These are phyloP conservation scores for Malassezia caprae DNA, from an alignment of 1,284 basidiomycete species.

Conservation along the genomic window DNA sequence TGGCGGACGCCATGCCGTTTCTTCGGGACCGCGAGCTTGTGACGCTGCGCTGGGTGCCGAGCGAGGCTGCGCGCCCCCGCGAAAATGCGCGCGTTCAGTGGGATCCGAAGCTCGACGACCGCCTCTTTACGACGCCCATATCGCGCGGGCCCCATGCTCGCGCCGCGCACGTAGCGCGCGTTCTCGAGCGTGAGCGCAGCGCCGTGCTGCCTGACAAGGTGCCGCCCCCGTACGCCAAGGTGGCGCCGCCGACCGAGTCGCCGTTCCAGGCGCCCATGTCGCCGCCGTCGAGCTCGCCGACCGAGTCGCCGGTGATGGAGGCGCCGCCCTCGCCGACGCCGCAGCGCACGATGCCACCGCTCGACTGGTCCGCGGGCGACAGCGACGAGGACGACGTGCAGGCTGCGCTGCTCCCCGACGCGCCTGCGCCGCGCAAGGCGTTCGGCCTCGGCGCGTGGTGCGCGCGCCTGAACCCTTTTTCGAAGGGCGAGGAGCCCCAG, in stretches of 20 bases:
- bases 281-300: constrained; percentile 16
- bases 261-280: constrained; percentile 9
- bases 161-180: constrained; percentile 11
- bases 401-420: not conserved
- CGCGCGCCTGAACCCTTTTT: constrained; percentile 15
- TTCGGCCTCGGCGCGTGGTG: constrained; percentile 10
- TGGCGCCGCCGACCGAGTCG: not conserved
- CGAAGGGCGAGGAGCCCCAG: not conserved
- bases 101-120: constrained; percentile 16
- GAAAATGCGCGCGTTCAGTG: constrained; percentile 28
- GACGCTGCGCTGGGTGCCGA: constrained; percentile 35
- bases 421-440: not conserved
- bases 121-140: not conserved
- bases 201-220: not conserved
- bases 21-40: constrained; percentile 39
- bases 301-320: constrained; percentile 1
- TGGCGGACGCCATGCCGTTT: constrained; percentile 37
- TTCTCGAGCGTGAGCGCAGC: constrained; percentile 15
- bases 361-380: constrained; percentile 3
- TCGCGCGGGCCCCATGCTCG: constrained; percentile 14
- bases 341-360: not conserved
- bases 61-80: constrained; percentile 17
- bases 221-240: not conserved
- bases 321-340: constrained; percentile 15
- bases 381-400: constrained; percentile 6